Conservation (phyloP, 2,329 filamentous ascomycete genomes). For the Venturia effusa region DNA sequence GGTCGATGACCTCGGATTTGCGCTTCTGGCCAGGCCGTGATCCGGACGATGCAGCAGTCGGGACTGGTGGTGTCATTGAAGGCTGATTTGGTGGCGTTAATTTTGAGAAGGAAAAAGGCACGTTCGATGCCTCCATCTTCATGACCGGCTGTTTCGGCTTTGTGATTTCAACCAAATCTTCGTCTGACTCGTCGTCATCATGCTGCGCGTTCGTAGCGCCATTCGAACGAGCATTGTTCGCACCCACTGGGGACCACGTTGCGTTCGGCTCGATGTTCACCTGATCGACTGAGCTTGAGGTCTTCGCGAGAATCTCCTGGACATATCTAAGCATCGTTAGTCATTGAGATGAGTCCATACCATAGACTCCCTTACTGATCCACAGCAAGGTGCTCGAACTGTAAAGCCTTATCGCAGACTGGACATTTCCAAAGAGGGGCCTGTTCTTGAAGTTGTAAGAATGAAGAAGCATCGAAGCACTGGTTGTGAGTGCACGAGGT, state of each 20-base stretch:
- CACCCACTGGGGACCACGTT: constrained; percentile 50
- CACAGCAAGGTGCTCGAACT: constrained; percentile 72
- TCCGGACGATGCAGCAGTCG: background rate
- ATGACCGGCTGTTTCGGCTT: constrained; percentile 24
- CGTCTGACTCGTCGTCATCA: constrained; percentile 23
- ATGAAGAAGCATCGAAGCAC: constrained; percentile 89
- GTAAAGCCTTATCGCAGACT: constrained; percentile 74
- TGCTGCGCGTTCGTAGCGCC: background rate
- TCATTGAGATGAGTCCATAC: constrained; percentile 5
- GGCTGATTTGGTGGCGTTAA: constrained; percentile 30
- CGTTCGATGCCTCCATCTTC: constrained; percentile 28
- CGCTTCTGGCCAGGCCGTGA: constrained; percentile 28
- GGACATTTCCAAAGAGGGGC: constrained; percentile 96
- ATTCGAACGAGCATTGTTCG: constrained; percentile 20
- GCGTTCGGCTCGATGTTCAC: constrained; percentile 86
- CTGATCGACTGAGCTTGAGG: constrained; percentile 61
- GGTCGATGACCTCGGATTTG: constrained; percentile 36
- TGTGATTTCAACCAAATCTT: constrained; percentile 35
- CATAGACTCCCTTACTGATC: constrained; percentile 56
- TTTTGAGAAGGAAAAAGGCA: constrained; percentile 27
- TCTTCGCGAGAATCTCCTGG: constrained; percentile 70
- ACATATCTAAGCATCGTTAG: constrained; percentile 53
- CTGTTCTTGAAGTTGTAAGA: constrained; percentile 89
- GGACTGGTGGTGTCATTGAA: constrained; percentile 19
- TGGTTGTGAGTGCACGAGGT: constrained; percentile 77